Evolutionary conservation across 768 basidiomycete species (phyloP).

Genomic region (Phylloporus sp.): DNA sequence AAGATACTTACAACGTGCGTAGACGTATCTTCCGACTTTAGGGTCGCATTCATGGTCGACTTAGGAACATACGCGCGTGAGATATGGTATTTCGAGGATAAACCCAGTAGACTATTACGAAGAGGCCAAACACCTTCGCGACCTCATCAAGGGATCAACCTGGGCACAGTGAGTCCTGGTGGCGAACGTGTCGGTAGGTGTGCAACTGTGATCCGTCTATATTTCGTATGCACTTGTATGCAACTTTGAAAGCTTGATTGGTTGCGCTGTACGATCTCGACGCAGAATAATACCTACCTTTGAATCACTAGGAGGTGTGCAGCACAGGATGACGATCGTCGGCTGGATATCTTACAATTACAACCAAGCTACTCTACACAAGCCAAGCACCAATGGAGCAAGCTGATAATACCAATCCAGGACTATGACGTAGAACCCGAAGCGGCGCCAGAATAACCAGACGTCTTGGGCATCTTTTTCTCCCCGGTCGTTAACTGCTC

Average conservation of each 20-base stretch:
- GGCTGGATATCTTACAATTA: neutral
- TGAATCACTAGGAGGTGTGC: neutral
- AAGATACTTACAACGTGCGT: slow-evolving; percentile 80
- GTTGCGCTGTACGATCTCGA: neutral
- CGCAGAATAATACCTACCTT: neutral
- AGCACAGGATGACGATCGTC: neutral
- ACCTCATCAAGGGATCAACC: slow-evolving; percentile 49
- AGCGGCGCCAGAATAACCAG: slow-evolving; percentile 31
- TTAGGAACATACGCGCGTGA: slow-evolving; percentile 76
- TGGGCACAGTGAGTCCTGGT: slow-evolving; percentile 41
- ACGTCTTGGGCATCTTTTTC: slow-evolving; percentile 90
- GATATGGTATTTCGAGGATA: slow-evolving; percentile 76
- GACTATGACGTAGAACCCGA: slow-evolving; percentile 8
- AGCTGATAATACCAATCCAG: neutral
- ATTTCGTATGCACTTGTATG: slow-evolving; percentile 6
- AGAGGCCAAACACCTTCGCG: slow-evolving; percentile 56
- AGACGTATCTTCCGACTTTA: neutral
- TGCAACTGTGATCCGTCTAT: neutral
- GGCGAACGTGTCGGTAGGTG: neutral
- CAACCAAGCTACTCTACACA: neutral
- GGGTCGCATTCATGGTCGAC: neutral
- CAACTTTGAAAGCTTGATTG: neutral
- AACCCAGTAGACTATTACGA: slow-evolving; percentile 60
- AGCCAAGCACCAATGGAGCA: neutral
- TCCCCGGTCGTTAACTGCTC: slow-evolving; percentile 77